A percentile compares a stretch with the other conserved stretches of the same genome.
Conservation (phyloP, 768 basidiomycete genomes). For the Serendipita sp. region DNA sequence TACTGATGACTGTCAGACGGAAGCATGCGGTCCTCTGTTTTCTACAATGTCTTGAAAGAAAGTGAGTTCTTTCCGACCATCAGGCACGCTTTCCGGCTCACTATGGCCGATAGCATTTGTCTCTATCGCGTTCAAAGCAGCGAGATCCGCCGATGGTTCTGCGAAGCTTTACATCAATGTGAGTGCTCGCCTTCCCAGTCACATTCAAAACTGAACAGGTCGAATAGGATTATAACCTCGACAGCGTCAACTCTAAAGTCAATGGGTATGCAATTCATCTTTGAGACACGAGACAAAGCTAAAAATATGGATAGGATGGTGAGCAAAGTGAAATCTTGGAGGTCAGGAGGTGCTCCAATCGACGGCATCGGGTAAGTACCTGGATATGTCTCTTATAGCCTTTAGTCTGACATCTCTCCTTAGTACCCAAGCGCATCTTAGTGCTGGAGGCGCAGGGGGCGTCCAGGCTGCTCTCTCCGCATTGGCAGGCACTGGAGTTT, state of each 20-base stretch:
- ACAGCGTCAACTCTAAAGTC: not conserved
- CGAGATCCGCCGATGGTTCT: not conserved
- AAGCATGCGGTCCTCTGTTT: not conserved
- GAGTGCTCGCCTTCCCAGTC: not conserved
- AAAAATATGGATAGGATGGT: not conserved
- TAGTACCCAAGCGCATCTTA: not conserved
- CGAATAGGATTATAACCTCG: not conserved
- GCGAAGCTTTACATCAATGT: conserved; percentile 5
- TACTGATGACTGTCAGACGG: not conserved
- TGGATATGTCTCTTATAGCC: not conserved
- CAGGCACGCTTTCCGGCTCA: not conserved
- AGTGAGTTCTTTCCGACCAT: not conserved
- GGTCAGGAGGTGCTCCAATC: not conserved
- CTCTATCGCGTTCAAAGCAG: not conserved
- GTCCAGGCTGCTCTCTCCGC: conserved; percentile 27
- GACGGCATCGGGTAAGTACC: not conserved
- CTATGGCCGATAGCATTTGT: not conserved
- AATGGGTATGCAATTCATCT: too few relatives aligned
- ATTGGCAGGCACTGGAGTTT: conserved; percentile 25
- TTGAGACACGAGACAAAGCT: too few relatives aligned
- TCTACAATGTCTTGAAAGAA: not conserved
- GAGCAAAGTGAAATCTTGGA: not conserved
- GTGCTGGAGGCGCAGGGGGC: conserved; percentile 24
- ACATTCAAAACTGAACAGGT: not conserved
- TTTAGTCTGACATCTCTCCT: not conserved